Evolutionary conservation across 2,329 filamentous ascomycete species (phyloP).

Genomic region (Fusarium udum): DNA sequence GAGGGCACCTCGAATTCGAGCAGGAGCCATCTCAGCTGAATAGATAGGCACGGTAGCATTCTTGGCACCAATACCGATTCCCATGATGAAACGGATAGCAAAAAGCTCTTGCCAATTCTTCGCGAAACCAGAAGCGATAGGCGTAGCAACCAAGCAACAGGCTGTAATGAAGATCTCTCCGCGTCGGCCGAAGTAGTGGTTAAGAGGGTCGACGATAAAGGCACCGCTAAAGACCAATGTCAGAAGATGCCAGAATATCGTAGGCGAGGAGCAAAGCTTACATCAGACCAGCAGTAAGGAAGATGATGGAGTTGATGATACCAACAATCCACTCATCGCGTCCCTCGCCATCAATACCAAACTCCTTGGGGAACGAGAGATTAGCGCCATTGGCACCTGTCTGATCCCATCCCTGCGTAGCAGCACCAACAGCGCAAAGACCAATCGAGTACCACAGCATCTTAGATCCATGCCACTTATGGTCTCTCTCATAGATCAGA

Average conservation of each 20-base stretch:
- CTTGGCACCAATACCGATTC: slow-evolving; percentile 75
- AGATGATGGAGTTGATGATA: slow-evolving; percentile 62
- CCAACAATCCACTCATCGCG: slow-evolving; percentile 64
- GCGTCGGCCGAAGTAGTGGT: slow-evolving; percentile 56
- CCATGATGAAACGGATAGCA: slow-evolving; percentile 72
- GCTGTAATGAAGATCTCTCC: slow-evolving; percentile 76
- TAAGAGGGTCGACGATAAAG: slow-evolving; percentile 68
- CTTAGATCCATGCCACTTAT: slow-evolving; percentile 72
- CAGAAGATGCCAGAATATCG: accelerated
- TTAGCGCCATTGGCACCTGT: slow-evolving; percentile 71
- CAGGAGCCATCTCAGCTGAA: slow-evolving; percentile 76
- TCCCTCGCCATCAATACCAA: slow-evolving; percentile 49
- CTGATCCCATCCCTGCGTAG: slow-evolving; percentile 74
- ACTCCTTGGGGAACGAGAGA: slow-evolving; percentile 63
- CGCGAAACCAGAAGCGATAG: slow-evolving; percentile 71
- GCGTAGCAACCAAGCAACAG: slow-evolving; percentile 72
- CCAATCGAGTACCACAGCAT: slow-evolving; percentile 73
- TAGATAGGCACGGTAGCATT: slow-evolving; percentile 76
- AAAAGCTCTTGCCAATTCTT: slow-evolving; percentile 75
- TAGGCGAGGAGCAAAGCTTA: not conserved
- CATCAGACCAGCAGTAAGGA: slow-evolving; percentile 47
- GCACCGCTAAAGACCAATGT: not conserved
- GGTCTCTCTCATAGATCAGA: slow-evolving; percentile 67
- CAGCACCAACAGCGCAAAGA: slow-evolving; percentile 73
- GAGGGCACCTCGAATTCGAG: slow-evolving; percentile 74